Evolutionary conservation across 129 eudicot species (phyloP).

Genomic region (Artemisia argyi): DNA sequence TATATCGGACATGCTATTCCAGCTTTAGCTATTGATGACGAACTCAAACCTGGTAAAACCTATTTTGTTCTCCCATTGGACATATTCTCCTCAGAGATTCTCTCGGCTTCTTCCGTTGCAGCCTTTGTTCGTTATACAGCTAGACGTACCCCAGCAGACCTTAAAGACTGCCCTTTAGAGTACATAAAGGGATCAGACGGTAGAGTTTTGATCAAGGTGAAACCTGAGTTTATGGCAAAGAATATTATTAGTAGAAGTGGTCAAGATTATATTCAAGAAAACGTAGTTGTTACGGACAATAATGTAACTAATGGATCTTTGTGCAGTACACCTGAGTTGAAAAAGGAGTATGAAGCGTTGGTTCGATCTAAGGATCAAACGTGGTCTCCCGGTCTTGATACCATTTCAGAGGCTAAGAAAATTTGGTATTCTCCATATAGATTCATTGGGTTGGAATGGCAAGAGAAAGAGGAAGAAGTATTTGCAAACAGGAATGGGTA

Average conservation of each 20-base stretch:
- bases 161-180: conserved; percentile 57
- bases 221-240: conserved; percentile 55
- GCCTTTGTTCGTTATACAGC: conserved; percentile 25
- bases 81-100: conserved; percentile 42
- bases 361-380: conserved; percentile 61
- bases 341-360: conserved; percentile 65
- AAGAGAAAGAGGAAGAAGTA: no score
- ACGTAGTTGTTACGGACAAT: no score
- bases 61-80: conserved; percentile 81
- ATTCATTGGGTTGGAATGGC: conserved; percentile 53
- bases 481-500: no score
- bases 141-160: conserved; percentile 13
- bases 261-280: background rate
- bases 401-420: conserved; percentile 63
- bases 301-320: conserved; percentile 15
- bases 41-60: conserved; percentile 50
- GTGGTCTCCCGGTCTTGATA: conserved; percentile 88
- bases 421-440: conserved; percentile 66
- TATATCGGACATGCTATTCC: conserved; percentile 71
- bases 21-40: conserved; percentile 52
- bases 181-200: conserved; percentile 67
- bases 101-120: conserved; percentile 56
- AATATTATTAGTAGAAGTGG: conserved; percentile 32
- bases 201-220: conserved; percentile 61
- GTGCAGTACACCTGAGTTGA: conserved; percentile 84